Evolutionary conservation across 257 asterid genomes (phyloP), one percentile per base, ranked within the genome.

Genomic region (Datura wrightii): DNA sequence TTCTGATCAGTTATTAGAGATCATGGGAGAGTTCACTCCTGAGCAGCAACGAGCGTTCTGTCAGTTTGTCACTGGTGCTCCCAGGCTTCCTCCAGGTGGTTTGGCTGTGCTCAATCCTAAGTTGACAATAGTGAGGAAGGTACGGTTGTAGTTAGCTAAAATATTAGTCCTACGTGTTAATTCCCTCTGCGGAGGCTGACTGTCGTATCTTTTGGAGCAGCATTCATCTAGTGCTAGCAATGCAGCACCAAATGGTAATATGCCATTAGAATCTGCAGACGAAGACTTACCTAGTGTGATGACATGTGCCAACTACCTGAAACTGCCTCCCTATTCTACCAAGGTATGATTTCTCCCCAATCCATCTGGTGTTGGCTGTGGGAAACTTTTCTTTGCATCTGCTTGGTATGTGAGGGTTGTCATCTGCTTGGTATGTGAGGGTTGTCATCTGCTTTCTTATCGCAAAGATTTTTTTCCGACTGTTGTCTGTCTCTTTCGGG

Each of bases 51-150:
- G 95, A 54, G 92, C 98, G 31, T 97, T 97, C 92, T 94, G 98
- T 89, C 99, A 97, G 89, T 97, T 97, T 88, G 99, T 97, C 83
- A 97, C 99, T 19, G 99, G 99, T 86, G 99, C 99, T 67, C 99
- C 99, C 71, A 90, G 97, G 81, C 99, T 97, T 88, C 99, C 99
- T 60, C 95, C 99, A 0, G 99, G 99, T 84, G 99, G 99, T 87
- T 88, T 97, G 86, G 98, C 99, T 34, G 97, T 90, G 79, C 89
- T 97, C 85, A 94, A 93, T 87, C 99, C 99, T 24, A 95, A 95
- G 97, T 86, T 97, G 90, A 97, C 99, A 58, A 94, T 97, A 84
- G 99, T 97, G 87, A 92, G 99, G 82, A 97, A 97, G 99, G 99
- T 97, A 89, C 59, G 42, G 54, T 53, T 83, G 81, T 67, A 15